Evolutionary conservation across 441 rosid genomes (phyloP).

Genomic region (Melastoma candidum): DNA sequence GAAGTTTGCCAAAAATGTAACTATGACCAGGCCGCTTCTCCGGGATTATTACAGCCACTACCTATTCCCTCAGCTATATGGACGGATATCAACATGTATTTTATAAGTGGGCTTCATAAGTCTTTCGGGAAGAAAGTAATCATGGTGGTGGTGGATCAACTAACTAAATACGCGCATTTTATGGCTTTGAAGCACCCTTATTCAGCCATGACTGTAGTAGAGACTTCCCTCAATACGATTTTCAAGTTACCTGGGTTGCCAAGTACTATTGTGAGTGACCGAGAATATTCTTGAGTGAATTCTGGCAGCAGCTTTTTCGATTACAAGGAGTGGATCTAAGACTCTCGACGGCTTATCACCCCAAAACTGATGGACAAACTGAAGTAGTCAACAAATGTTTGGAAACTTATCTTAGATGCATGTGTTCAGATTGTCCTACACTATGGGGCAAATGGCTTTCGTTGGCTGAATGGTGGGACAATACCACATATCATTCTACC

Average conservation of each 20-base stretch:
- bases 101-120: neutral
- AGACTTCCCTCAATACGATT: neutral
- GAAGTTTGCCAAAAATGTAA: neutral
- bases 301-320: neutral
- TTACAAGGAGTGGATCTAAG: too few species aligned
- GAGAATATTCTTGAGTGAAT: neutral
- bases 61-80: neutral
- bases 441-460: too few species aligned
- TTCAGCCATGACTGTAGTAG: neutral
- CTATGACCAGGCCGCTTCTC: neutral
- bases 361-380: too few species aligned
- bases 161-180: slow-evolving; percentile 1
- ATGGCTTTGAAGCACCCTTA: neutral
- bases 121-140: slow-evolving; percentile 1
- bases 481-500: too few species aligned
- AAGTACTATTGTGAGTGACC: neutral
- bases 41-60: neutral
- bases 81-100: neutral
- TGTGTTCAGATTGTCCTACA: too few species aligned
- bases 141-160: neutral
- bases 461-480: too few species aligned
- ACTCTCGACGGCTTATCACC: too few species aligned
- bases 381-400: too few species aligned
- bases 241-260: neutral
- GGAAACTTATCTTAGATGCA: too few species aligned